Evolutionary conservation across 2,329 filamentous ascomycete species (phyloP).

Genomic region (Ophiostoma montium): DNA sequence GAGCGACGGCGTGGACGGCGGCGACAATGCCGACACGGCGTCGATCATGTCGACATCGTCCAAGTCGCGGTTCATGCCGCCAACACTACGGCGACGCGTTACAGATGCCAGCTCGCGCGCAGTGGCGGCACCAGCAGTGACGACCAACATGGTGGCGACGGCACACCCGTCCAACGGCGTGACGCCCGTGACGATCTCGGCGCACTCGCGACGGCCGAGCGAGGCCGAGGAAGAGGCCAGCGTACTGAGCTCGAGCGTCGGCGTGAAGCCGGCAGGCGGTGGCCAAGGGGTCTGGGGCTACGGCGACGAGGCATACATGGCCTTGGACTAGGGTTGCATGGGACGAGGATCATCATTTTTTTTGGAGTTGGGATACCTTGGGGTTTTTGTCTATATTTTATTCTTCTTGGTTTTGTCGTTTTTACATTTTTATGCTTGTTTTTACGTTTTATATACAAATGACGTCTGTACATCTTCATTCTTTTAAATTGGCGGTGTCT

Average conservation of each 20-base stretch:
- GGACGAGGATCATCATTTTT: neutral
- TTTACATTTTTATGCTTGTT: neutral
- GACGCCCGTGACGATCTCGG: slow-evolving; percentile 18
- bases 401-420: neutral
- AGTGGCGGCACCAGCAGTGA: slow-evolving; percentile 5
- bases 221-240: slow-evolving; percentile 29
- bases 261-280: slow-evolving; percentile 31
- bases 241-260: slow-evolving; percentile 29
- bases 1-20: neutral
- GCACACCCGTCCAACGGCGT: slow-evolving; percentile 12
- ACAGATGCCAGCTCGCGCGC: slow-evolving; percentile 12
- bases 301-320: slow-evolving; percentile 75
- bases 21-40: slow-evolving; percentile 25
- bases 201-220: slow-evolving; percentile 26
- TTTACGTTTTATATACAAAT: too few species aligned
- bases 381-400: too few species aligned
- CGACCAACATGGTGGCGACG: slow-evolving; percentile 3
- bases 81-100: slow-evolving; percentile 26
- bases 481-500: too few species aligned
- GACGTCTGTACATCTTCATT: too few species aligned
- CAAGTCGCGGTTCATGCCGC: slow-evolving; percentile 22
- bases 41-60: slow-evolving; percentile 36
- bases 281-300: slow-evolving; percentile 74
- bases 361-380: neutral
- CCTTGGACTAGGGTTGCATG: slow-evolving; percentile 43